Evolutionary conservation across 306 rosid species (phyloP).

Genomic region (Crotalaria pallida): DNA sequence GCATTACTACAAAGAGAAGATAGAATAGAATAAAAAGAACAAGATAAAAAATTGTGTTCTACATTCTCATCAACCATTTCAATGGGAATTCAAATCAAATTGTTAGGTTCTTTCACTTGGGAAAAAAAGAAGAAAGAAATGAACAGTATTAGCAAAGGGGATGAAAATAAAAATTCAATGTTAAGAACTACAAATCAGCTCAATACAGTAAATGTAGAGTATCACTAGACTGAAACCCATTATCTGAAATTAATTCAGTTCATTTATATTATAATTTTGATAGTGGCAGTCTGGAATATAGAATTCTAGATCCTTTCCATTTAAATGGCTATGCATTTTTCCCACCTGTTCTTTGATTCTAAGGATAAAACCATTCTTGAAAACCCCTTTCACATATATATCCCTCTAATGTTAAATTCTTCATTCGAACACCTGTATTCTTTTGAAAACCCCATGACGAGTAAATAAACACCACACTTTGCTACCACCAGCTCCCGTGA

Average conservation of each 20-base stretch:
- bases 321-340: neutral
- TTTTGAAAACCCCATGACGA: neutral
- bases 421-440: neutral
- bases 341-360: neutral
- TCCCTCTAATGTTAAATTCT: neutral
- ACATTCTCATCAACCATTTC: neutral
- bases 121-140: neutral
- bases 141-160: neutral
- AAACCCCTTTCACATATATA: neutral
- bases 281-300: no score
- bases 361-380: neutral
- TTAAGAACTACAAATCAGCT: neutral
- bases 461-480: no score
- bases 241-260: neutral
- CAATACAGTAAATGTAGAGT: neutral
- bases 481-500: no score
- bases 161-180: neutral
- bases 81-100: neutral
- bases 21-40: slow-evolving; percentile 12
- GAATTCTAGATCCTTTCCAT: no score
- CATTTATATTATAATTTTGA: neutral
- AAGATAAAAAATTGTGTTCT: neutral
- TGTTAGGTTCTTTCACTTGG: neutral
- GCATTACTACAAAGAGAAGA: slow-evolving; percentile 56
- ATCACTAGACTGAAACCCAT: neutral